Evolutionary conservation across 345 rosid species (phyloP).

Genomic region (Passiflora organensis): DNA sequence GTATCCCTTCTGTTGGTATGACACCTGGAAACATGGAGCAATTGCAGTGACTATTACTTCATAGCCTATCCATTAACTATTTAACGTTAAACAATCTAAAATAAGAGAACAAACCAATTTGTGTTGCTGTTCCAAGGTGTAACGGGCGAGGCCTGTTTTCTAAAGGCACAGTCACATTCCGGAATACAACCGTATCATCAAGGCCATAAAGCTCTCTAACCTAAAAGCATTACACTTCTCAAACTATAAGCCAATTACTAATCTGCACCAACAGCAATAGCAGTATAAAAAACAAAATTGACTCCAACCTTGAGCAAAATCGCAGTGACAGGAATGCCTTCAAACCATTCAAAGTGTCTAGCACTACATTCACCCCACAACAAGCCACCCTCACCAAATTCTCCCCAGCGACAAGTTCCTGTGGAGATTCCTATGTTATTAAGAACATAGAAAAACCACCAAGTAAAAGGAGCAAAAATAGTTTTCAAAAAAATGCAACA

Average conservation of each 20-base stretch:
- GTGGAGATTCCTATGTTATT: constrained; percentile 12
- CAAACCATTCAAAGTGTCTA: constrained; percentile 87
- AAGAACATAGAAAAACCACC: constrained; percentile 4
- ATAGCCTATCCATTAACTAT: constrained; percentile 7
- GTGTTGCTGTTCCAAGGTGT: constrained; percentile 91
- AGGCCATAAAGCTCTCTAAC: constrained; percentile 96
- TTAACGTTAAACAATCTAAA: constrained; percentile 6
- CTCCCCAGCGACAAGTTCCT: constrained; percentile 99
- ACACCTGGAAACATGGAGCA: constrained; percentile 47
- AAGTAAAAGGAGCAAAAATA: not conserved
- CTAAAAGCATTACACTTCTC: constrained; percentile 25
- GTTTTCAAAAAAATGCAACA: not conserved
- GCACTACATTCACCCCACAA: constrained; percentile 91
- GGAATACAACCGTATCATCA: constrained; percentile 56
- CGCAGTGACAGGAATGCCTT: constrained; percentile 61
- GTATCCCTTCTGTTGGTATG: constrained; percentile 93
- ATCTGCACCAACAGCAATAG: not conserved
- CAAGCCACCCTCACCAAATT: constrained; percentile 89
- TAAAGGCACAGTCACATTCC: constrained; percentile 70
- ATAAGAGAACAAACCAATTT: constrained; percentile 59
- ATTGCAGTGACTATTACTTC: not conserved
- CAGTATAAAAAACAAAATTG: constrained; percentile 3
- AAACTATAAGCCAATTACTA: constrained; percentile 6
- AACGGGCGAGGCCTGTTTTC: constrained; percentile 77
- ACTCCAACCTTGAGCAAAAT: constrained; percentile 55